Base-by-base conservation (phyloP, 2,329 filamentous ascomycete species). In the Xylariaceae sp. region DNA sequence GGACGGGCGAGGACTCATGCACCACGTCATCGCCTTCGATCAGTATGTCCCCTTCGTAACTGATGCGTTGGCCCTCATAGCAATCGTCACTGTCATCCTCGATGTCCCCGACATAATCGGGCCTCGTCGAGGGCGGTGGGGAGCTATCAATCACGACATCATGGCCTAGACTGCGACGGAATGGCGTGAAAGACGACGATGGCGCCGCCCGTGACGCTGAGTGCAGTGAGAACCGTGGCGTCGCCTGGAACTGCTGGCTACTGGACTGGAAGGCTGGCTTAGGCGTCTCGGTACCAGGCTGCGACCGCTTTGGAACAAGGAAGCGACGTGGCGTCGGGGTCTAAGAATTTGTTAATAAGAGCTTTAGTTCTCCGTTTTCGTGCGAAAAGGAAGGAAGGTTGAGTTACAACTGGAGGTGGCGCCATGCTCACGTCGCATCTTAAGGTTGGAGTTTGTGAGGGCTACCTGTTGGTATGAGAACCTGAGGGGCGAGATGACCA, bases 251-350 rank as follows among this genome's bases (percentile, higher is more conserved):
- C 54, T 69, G 68, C 58, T 67, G 65, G 37, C 59, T 51, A 42
- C 65, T 56, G 50, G 46, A 32, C 53, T 62, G 61, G 42, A 62
- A 64, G 3, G 57, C 53, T 26, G 54, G 54, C 37, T 62, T 65
- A 9, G 68, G 67, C n/a, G 64, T 67, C 51, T 64, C 62, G 35
- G 49, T 57, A n/a, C 53, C 59, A 34, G 62, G 53, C 34, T 66
- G 65, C 12, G 65, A 65, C 48, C 65, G 63, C 60, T 60, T 67
- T 31, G 68, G 64, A 43, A 65, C 63, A 5, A 70, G 57, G 51
- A 70, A 70, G 44, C 68, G 63, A 51, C 64, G 67, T 2, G 68
- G 67, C 31, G 65, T 67, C 8, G 67, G 67, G n/a, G 68, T 70
- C 63, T 69, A 47, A n/a, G 31, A 32, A 12, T 31, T 27, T 3